Evolutionary conservation across 495 filamentous ascomycete species (phyloP), one percentile per base, ranked within the genome.

Genomic region (Penicillium pulvis): DNA sequence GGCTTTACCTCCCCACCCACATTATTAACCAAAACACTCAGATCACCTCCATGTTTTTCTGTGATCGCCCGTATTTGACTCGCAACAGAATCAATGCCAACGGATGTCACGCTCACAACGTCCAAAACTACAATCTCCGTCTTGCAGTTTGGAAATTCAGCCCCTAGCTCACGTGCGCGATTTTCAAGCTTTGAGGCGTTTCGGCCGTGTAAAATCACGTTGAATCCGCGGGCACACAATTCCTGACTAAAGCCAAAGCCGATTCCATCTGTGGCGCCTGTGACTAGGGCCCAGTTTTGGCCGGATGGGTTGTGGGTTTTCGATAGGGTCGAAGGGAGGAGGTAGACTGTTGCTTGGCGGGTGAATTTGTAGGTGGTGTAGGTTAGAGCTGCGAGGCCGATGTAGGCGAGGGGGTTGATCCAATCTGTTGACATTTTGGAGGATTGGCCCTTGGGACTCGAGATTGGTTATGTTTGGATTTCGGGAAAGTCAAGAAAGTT

Each of bases 241-340:
- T 84, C 80, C 35, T 77, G 62, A 16, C 71, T 68, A 44, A 85
- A 72, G 0, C 68, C 72, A 35, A 73, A 74, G n/a, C 85, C 85
- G 35, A 88, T 86, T 4, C 85, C 85, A 46, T 82, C 82, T 41
- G 73, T 83, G 10, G 82, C 75, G 14, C 85, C 85, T 0, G 85
- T 87, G 8, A 87, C 74, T 8, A 87, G 67, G 6, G 83, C 85
- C 83, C 83, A 87, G 46, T 66, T 70, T 5, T 41, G 45, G 43
- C 35, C 42, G 10, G 44, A 50, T 17, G 23, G 51, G 44, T 70
- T 70, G 65, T 70, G 65, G 28, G 36, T 43, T 39, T 54, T 47
- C 10, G 11, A 23, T 10, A 70, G 50, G 2, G 45, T 51, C 41
- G 57, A 43, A 16, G 62, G 67, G 47, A 59, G 62, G 30, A 68